phyloP scores from a whole-genome alignment of 768 basidiomycete genomes.

The Tubosaeta brunneosetosa region DNA sequence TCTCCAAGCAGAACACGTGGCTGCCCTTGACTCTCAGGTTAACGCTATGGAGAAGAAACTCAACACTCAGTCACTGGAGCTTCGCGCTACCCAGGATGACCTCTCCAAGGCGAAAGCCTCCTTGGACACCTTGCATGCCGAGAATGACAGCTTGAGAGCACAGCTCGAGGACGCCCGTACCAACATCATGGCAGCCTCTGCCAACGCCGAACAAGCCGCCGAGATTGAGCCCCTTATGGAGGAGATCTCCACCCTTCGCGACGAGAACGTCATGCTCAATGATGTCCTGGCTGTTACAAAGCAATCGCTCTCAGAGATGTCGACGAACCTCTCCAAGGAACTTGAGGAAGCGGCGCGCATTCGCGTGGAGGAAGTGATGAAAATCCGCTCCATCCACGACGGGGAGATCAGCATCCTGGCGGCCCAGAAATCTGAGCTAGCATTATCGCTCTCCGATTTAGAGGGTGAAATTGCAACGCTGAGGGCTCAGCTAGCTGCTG shows the following conservation, averaged over 20 bases:
- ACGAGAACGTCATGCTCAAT: constrained; percentile 60
- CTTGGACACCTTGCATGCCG: constrained; percentile 46
- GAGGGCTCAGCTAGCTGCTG: constrained; percentile 48
- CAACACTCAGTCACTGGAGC: constrained; percentile 56
- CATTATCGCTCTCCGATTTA: constrained; percentile 62
- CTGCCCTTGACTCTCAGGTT: constrained; percentile 53
- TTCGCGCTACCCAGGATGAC: constrained; percentile 83
- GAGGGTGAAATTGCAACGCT: constrained; percentile 72
- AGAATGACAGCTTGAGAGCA: constrained; percentile 51
- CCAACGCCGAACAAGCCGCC: constrained; percentile 45
- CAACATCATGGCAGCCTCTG: constrained; percentile 37
- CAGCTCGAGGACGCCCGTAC: constrained; percentile 64
- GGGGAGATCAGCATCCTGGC: constrained; percentile 54
- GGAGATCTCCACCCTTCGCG: constrained; percentile 60
- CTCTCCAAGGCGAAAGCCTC: constrained; percentile 68
- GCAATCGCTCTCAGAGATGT: constrained; percentile 65
- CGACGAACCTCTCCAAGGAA: constrained; percentile 63
- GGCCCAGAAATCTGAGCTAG: constrained; percentile 58
- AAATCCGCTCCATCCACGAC: constrained; percentile 54
- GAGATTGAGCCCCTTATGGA: constrained; percentile 53
- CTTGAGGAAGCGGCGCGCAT: constrained; percentile 69
- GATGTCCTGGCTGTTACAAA: constrained; percentile 68
- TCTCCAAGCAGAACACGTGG: constrained; percentile 60
- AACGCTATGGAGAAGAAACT: constrained; percentile 60
- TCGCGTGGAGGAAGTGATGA: constrained; percentile 68